These are phyloP conservation scores for Baorangia bicolor DNA, from an alignment of 768 basidiomycete species.

Conservation along the genomic window DNA sequence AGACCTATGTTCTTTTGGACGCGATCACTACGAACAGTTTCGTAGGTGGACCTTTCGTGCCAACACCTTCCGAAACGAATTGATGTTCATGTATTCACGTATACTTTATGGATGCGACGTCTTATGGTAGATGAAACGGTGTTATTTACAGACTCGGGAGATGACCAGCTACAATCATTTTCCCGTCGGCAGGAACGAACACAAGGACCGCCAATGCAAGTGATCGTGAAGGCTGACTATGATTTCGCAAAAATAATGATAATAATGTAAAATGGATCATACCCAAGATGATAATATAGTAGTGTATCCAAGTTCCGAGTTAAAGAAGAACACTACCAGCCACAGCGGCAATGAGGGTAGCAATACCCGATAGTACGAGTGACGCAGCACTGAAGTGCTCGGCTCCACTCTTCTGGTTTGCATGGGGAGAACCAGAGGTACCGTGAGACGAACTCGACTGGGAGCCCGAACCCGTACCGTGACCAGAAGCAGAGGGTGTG, in stretches of 20 bases:
- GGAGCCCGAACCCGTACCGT: background rate
- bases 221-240: background rate
- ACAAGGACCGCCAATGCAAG: background rate
- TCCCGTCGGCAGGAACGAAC: background rate
- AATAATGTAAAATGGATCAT: conserved; percentile 1
- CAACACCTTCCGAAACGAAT: background rate
- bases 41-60: background rate
- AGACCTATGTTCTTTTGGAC: conserved; percentile 1
- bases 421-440: conserved; percentile 23
- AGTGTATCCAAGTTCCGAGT: conserved; percentile 11
- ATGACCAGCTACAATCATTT: background rate
- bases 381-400: conserved; percentile 24
- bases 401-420: conserved; percentile 36
- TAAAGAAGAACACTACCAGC: conserved; percentile 24
- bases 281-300: conserved; percentile 4
- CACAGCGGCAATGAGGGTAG: conserved; percentile 22
- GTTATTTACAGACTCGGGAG: background rate
- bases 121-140: conserved; percentile 4
- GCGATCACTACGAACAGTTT: background rate
- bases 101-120: conserved; percentile 6
- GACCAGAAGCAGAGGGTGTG: background rate
- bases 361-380: conserved; percentile 23
- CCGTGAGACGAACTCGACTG: conserved; percentile 11
- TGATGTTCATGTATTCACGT: conserved; percentile 14
- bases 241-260: background rate